Evolutionary conservation across 306 rosid species (phyloP), one percentile per base, ranked within the genome.

Genomic region (Casuarina cunninghamiana): DNA sequence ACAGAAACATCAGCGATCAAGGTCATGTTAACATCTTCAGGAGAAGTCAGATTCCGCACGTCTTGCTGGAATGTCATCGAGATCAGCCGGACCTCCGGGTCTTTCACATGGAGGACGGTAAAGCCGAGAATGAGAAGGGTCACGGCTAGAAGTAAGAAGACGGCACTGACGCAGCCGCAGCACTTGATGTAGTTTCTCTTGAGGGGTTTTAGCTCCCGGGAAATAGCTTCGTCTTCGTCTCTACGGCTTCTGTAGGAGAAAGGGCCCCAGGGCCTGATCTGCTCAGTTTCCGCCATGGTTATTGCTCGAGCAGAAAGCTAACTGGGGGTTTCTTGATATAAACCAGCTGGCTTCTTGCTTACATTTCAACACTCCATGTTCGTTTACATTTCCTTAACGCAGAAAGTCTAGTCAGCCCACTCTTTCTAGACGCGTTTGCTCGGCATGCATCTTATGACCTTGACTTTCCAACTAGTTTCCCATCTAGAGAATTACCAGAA

Each of bases 21-120:
- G 3, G 83, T 81, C 39, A 81, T 4, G 21, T 77, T 69, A 45
- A 19, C 32, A 2, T 3, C 55, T 42, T n/a, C 17, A 4, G 11
- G 3, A 16, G 45, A 11, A 7, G 2, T 15, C 15, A 16, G 32
- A 12, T 11, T 71, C 11, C 10, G 2, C 12, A 11, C 0, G 17
- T 21, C 41, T 41, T 19, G 73, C 43, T 49, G 57, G 58, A 82
- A 2, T 1, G 78, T 53, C 55, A 85, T 48, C 0, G 44, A 5
- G 42, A 76, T 80, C 61, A 88, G 70, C 55, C 32, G 13, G 73
- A 85, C 48, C 54, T 4, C 13, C 0, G 91, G 91, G 0, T 53
- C 77, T 71, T 21, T 68, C 37, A 88, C 69, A 53, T 88, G 89
- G 69, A 88, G 62, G 63, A 88, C 71, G 42, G 91, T 88, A 83